These are phyloP conservation scores for Metarhizium sp. DNA, from an alignment of 2,329 filamentous ascomycete species.

Conservation along the genomic window DNA sequence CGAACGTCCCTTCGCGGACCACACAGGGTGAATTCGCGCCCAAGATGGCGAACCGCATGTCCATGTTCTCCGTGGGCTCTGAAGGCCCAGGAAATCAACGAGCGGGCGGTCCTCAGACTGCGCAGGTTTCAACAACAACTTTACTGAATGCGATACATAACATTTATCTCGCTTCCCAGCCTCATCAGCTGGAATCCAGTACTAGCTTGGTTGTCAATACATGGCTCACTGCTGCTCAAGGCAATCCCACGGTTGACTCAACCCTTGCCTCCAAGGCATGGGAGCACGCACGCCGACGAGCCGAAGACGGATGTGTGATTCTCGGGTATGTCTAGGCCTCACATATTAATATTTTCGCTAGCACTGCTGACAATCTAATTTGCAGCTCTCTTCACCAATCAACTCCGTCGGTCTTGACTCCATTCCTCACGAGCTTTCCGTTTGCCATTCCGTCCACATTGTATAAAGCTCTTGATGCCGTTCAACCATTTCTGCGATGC, in stretches of 20 bases:
- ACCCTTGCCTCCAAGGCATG: slow-evolving; percentile 74
- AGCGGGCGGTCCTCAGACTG: slow-evolving; percentile 54
- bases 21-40: slow-evolving; percentile 14
- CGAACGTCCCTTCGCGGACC: slow-evolving; percentile 31
- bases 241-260: slow-evolving; percentile 66
- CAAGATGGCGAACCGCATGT: slow-evolving; percentile 55
- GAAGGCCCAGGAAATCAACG: slow-evolving; percentile 50
- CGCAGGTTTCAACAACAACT: slow-evolving; percentile 85
- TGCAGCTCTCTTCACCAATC: slow-evolving; percentile 78
- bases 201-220: slow-evolving; percentile 93
- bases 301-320: slow-evolving; percentile 90
- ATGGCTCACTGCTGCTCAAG: slow-evolving; percentile 74
- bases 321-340: slow-evolving; percentile 55
- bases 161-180: slow-evolving; percentile 70
- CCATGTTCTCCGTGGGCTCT: slow-evolving; percentile 59
- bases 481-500: slow-evolving; percentile 79
- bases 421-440: slow-evolving; percentile 75
- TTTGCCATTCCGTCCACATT: slow-evolving; percentile 66
- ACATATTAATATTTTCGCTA: background rate
- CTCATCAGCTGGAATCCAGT: slow-evolving; percentile 82
- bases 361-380: slow-evolving; percentile 8
- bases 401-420: slow-evolving; percentile 71
- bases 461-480: slow-evolving; percentile 68
- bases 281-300: slow-evolving; percentile 91
- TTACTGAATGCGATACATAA: slow-evolving; percentile 88